Conservation (phyloP, 2,329 filamentous ascomycete genomes). For the Fusarium sp. region DNA sequence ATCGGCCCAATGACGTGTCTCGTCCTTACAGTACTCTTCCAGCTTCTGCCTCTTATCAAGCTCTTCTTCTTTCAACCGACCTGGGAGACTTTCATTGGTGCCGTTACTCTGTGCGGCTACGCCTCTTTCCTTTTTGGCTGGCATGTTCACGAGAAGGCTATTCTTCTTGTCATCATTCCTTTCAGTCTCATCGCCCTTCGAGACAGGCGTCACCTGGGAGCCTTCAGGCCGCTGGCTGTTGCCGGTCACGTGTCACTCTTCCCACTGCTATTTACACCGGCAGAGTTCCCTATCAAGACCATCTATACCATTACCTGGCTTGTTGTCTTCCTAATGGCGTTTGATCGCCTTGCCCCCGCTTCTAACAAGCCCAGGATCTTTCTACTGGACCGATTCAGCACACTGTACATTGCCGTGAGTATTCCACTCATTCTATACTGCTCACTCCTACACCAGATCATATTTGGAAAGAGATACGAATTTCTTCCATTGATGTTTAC, state of each 20-base stretch:
- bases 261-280: slow-evolving; percentile 89
- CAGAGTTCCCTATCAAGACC: slow-evolving; percentile 94
- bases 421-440: slow-evolving; percentile 92
- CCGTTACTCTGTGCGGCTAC: slow-evolving; percentile 93
- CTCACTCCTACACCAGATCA: slow-evolving; percentile 83
- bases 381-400: slow-evolving; percentile 89
- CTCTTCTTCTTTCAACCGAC: slow-evolving; percentile 86
- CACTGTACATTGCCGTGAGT: slow-evolving; percentile 89
- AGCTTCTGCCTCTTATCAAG: slow-evolving; percentile 82
- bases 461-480: slow-evolving; percentile 86
- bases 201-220: slow-evolving; percentile 89
- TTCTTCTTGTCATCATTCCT: slow-evolving; percentile 92
- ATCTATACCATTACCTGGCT: slow-evolving; percentile 95
- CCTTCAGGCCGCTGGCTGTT: slow-evolving; percentile 91
- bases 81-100: slow-evolving; percentile 91
- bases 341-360: slow-evolving; percentile 89
- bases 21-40: slow-evolving; percentile 83
- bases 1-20: slow-evolving; percentile 87
- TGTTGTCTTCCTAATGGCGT: slow-evolving; percentile 84
- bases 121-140: slow-evolving; percentile 97
- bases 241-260: slow-evolving; percentile 96
- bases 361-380: slow-evolving; percentile 85
- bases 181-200: slow-evolving; percentile 93
- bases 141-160: slow-evolving; percentile 98
- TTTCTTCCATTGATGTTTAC: slow-evolving; percentile 98